Conservation (phyloP, 371 early-diverging fungal genomes). For the Batkoa obscura region DNA sequence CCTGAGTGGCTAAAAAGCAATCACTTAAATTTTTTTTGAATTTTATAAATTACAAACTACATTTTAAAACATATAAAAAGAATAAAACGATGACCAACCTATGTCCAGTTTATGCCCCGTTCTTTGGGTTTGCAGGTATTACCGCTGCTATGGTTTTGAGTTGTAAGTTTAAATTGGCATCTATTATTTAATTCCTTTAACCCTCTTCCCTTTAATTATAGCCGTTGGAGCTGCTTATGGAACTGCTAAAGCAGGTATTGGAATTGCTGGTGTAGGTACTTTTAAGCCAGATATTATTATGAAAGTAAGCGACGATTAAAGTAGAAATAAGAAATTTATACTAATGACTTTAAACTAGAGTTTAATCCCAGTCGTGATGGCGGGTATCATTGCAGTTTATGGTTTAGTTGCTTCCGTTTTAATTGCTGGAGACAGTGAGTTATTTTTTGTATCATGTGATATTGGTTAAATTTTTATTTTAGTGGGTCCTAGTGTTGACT, state of each 20-base stretch:
- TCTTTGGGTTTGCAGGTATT: slow-evolving; percentile 48
- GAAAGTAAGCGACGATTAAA: slow-evolving; percentile 25
- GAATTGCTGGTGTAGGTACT: slow-evolving; percentile 87
- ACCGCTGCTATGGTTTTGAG: slow-evolving; percentile 41
- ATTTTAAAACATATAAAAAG: too few relatives aligned
- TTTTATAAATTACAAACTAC: too few relatives aligned
- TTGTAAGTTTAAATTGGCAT: slow-evolving; percentile 14
- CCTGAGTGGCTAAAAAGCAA: too few relatives aligned
- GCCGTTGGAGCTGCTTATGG: slow-evolving; percentile 93
- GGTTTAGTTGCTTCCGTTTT: slow-evolving; percentile 90
- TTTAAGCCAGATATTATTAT: slow-evolving; percentile 86
- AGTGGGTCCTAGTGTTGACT: slow-evolving; percentile 10
- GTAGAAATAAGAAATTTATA: neutral
- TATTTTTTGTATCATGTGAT: slow-evolving; percentile 9
- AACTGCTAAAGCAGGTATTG: slow-evolving; percentile 92
- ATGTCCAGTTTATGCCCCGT: slow-evolving; percentile 35
- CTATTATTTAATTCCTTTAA: neutral
- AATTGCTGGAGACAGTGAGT: slow-evolving; percentile 61
- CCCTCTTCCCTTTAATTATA: slow-evolving; percentile 9
- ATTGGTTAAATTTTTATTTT: slow-evolving; percentile 8
- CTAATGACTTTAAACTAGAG: slow-evolving; percentile 13
- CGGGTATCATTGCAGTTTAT: slow-evolving; percentile 95
- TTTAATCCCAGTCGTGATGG: slow-evolving; percentile 92
- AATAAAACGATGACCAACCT: too few relatives aligned
- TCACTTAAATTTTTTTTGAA: too few relatives aligned